Evolutionary conservation across 192 early-diverging fungal genomes (phyloP), one percentile per base, ranked within the genome.

Genomic region (Coemansia sp.): DNA sequence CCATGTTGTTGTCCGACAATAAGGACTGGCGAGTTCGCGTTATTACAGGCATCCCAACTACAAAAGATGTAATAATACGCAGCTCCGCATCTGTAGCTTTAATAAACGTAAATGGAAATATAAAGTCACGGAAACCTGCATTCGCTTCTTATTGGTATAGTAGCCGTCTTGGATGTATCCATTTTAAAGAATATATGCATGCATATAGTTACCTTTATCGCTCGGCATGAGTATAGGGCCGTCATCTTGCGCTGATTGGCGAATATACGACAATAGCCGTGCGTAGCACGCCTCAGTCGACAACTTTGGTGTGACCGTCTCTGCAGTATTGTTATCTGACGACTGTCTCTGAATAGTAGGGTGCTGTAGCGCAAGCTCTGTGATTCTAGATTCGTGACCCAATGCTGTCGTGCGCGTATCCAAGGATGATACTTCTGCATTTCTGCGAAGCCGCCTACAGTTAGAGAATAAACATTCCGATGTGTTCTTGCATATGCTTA

Each of bases 181-280:
- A 65, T 24, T 32, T 52, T 33, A 31, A 7, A 23, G 30, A 21
- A 39, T 21, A 22, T 39, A 42, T 61, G 39, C 32, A 31, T n/a
- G 31, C 50, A 54, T 39, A 27, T 27, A 20, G 25, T 70, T 70
- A 66, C 74, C 64, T 63, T 63, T 57, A 11, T 24, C 19, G 24
- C 4, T 36, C 0, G 7, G 23, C 8, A 10, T 21, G 0, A 25
- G 2, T 22, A 6, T 17, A 7, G 4, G 42, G 17, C 22, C 19
- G 3, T 33, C 64, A 3, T 51, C 19, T 25, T 52, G 33, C 6
- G 30, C n/a, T 19, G 72, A 74, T 46, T 51, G 55, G 19, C 66
- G 63, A 17, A 79, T 74, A 51, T 71, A 79, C 10, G 68, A 59
- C 1, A 67, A 51, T 8, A 79, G 61, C 51, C 53, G 60, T 23